These are phyloP conservation scores for Metarhizium anisopliae DNA, from an alignment of 2,329 filamentous ascomycete genomes.

Conservation along the genomic window DNA sequence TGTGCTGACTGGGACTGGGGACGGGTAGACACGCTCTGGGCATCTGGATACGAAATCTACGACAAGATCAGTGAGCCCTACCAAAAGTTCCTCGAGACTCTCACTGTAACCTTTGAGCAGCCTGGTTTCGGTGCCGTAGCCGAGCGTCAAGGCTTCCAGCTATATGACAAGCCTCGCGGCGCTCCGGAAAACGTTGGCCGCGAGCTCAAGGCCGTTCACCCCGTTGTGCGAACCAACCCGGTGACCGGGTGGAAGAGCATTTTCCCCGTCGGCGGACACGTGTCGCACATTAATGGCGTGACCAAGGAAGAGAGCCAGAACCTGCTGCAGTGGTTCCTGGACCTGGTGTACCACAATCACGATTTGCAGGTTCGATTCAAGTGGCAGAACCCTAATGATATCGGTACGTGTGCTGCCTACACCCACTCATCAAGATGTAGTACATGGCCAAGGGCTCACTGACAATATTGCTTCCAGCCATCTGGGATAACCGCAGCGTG, in stretches of 20 bases:
- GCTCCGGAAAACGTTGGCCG: constrained; percentile 41
- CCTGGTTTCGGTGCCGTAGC: constrained; percentile 42
- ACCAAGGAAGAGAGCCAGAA: constrained; percentile 35
- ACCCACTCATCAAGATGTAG: too few species aligned
- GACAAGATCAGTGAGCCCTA: constrained; percentile 50
- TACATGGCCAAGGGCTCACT: too few species aligned
- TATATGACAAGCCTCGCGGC: constrained; percentile 37
- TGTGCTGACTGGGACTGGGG: too few species aligned
- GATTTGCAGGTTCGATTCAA: constrained; percentile 42
- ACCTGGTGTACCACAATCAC: constrained; percentile 44
- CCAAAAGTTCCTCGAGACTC: constrained; percentile 46
- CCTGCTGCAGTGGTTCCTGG: constrained; percentile 42
- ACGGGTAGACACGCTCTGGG: constrained; percentile 49
- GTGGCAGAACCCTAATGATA: constrained; percentile 19
- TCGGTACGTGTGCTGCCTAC: too few species aligned
- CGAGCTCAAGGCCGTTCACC: constrained; percentile 40
- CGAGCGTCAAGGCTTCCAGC: constrained; percentile 30
- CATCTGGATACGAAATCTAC: constrained; percentile 58
- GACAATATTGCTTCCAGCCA: constrained; percentile 22
- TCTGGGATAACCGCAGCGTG: constrained; percentile 50
- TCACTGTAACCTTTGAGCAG: constrained; percentile 47
- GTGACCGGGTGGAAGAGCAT: constrained; percentile 50
- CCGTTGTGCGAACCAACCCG: constrained; percentile 47
- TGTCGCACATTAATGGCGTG: constrained; percentile 41
- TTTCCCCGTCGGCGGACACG: constrained; percentile 43